Evolutionary conservation across 2,329 filamentous ascomycete genomes (phyloP).

Genomic region (Ophiognomonia clavigignenti-juglandacearum): DNA sequence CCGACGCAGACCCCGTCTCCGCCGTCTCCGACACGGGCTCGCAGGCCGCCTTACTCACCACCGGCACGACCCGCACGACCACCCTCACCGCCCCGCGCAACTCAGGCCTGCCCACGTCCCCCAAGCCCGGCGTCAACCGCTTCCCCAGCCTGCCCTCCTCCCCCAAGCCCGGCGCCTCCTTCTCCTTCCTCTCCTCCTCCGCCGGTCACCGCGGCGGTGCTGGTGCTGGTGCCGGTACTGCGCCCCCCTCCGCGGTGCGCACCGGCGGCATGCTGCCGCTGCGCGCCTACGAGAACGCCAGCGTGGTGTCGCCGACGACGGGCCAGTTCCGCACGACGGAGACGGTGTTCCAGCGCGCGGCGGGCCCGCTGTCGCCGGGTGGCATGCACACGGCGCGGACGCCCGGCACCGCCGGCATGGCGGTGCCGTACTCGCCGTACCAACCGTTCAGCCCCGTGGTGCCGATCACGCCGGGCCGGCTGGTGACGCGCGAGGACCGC

Average conservation of each 20-base stretch:
- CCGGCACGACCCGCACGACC: too few relatives aligned
- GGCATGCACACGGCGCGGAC: conserved; percentile 45
- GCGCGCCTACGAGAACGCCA: conserved; percentile 55
- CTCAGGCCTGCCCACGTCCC: conserved; percentile 45
- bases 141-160: conserved; percentile 42
- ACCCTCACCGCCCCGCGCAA: neutral
- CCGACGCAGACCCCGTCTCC: conserved; percentile 45
- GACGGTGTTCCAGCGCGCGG: conserved; percentile 59
- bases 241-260: conserved; percentile 48
- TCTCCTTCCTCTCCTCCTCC: conserved; percentile 25
- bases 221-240: conserved; percentile 36
- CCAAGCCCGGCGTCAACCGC: conserved; percentile 37
- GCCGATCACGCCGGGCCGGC: conserved; percentile 70
- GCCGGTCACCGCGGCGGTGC: conserved; percentile 46
- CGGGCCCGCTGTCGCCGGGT: conserved; percentile 47
- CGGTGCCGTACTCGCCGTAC: conserved; percentile 71
- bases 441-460: conserved; percentile 73
- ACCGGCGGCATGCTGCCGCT: conserved; percentile 54
- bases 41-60: conserved; percentile 39
- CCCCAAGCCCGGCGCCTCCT: conserved; percentile 43
- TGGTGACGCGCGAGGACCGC: conserved; percentile 66
- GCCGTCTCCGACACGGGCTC: conserved; percentile 45
- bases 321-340: conserved; percentile 31
- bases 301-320: conserved; percentile 44
- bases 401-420: conserved; percentile 51